A percentile compares a stretch with the other conserved stretches of the same genome.
phyloP scores from a whole-genome alignment of 169 alveolate species.

The Eimeria sp. region DNA sequence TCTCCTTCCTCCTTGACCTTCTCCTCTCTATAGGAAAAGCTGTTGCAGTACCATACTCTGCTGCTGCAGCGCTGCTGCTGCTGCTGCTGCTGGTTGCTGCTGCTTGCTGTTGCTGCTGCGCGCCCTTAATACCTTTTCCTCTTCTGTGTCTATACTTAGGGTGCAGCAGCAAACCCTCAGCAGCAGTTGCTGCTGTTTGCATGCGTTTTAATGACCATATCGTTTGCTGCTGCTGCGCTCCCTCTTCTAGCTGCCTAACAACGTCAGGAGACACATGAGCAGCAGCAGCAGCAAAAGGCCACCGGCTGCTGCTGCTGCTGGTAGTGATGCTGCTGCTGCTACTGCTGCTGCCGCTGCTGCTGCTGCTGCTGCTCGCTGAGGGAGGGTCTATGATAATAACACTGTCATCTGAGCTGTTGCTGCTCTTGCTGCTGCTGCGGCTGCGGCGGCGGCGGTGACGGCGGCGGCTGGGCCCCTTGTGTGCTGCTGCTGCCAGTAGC shows the following conservation, averaged over 20 bases:
- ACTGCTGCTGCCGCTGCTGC: background rate
- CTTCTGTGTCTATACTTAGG: slow-evolving; percentile 9
- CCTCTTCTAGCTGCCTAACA: slow-evolving; percentile 13
- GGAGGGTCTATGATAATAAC: slow-evolving; percentile 23
- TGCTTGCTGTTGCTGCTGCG: background rate
- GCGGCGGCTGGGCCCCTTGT: background rate
- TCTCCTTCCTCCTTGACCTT: background rate
- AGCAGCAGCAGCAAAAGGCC: slow-evolving; percentile 22
- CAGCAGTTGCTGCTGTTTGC: slow-evolving; percentile 36
- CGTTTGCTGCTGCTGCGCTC: slow-evolving; percentile 7
- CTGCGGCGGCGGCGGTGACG: background rate
- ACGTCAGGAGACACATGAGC: background rate
- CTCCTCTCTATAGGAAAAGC: slow-evolving; percentile 37
- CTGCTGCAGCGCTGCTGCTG: slow-evolving; percentile 51
- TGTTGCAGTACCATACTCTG: slow-evolving; percentile 36
- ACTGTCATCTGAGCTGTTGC: slow-evolving; percentile 24
- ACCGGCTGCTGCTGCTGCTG: slow-evolving; percentile 26
- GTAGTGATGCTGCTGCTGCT: background rate
- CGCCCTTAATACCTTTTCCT: background rate
- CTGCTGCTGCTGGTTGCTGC: slow-evolving; percentile 14
- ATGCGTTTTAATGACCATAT: slow-evolving; percentile 22
- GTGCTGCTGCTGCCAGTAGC: background rate
- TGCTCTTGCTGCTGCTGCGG: background rate
- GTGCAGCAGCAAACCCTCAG: background rate
- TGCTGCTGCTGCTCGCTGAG: background rate